Evolutionary conservation across 140 eudicot genomes (phyloP).

Genomic region (Flaveria floridana): DNA sequence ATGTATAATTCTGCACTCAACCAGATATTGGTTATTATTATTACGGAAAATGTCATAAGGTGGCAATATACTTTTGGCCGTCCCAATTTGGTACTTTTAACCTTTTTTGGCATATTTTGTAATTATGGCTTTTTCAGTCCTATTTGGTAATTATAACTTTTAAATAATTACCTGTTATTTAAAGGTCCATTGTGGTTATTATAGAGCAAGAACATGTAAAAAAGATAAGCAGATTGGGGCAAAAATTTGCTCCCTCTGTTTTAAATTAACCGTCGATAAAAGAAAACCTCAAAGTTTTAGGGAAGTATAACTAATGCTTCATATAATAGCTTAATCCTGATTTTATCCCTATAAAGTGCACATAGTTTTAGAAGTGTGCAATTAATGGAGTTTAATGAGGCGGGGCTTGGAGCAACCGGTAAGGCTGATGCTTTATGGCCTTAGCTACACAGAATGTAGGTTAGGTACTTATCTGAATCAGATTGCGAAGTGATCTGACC

Average conservation of each 20-base stretch:
- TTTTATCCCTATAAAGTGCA: conserved; percentile 1
- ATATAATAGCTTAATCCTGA: not conserved
- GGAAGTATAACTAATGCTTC: not conserved
- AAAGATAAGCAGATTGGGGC: not conserved
- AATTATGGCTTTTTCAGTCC: too few species aligned
- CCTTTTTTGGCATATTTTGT: not conserved
- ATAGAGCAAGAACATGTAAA: not conserved
- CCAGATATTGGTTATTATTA: not conserved
- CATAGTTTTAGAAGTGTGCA: conserved; percentile 5
- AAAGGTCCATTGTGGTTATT: not conserved
- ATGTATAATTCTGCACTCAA: conserved; percentile 50
- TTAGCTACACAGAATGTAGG: too few species aligned
- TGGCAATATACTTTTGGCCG: not conserved
- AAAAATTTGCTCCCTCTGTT: not conserved
- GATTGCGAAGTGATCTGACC: too few species aligned
- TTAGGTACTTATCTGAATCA: too few species aligned
- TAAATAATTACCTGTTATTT: too few species aligned
- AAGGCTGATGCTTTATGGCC: too few species aligned
- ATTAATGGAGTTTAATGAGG: not conserved
- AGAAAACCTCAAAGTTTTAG: not conserved
- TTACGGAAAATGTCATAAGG: not conserved
- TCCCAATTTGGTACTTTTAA: not conserved
- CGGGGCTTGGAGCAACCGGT: too few species aligned
- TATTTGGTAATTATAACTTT: too few species aligned
- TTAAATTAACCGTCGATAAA: not conserved